These are phyloP conservation scores for Pinus tabuliformis DNA, from an alignment of 75 land plant genomes.

Conservation along the genomic window DNA sequence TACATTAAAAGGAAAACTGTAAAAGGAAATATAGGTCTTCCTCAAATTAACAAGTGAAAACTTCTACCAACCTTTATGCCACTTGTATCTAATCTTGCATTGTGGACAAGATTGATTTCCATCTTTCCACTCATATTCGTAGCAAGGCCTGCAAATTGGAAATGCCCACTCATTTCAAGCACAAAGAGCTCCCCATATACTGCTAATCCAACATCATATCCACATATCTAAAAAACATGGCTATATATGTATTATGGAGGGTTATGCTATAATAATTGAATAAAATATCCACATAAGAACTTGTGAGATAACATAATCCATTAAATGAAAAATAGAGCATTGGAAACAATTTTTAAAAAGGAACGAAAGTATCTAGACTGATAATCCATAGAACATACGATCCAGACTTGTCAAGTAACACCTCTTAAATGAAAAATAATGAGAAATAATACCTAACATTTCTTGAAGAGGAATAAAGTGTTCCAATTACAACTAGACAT, in stretches of 20 bases:
- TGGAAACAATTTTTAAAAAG: neutral
- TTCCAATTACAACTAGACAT: no score
- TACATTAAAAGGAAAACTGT: neutral
- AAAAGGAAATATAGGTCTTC: neutral
- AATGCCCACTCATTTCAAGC: constrained; percentile 76
- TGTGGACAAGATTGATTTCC: constrained; percentile 81
- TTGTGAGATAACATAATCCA: neutral
- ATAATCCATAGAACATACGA: no score
- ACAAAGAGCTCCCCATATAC: constrained; percentile 61
- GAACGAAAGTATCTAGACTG: no score
- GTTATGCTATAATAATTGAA: constrained; percentile 15
- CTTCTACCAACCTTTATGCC: constrained; percentile 56
- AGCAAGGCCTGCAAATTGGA: constrained; percentile 84
- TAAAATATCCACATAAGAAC: neutral
- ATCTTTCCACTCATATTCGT: constrained; percentile 82
- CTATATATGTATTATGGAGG: constrained; percentile 32
- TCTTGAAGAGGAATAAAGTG: no score
- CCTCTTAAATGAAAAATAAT: no score
- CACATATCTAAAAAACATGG: constrained; percentile 75
- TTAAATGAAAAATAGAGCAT: neutral
- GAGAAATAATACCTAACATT: no score
- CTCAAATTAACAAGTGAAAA: constrained; percentile 1
- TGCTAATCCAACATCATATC: constrained; percentile 60
- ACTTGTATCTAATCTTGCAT: constrained; percentile 76
- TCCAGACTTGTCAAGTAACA: no score